Conservation (phyloP, 495 filamentous ascomycete genomes). For the Xylaria telfairii region DNA sequence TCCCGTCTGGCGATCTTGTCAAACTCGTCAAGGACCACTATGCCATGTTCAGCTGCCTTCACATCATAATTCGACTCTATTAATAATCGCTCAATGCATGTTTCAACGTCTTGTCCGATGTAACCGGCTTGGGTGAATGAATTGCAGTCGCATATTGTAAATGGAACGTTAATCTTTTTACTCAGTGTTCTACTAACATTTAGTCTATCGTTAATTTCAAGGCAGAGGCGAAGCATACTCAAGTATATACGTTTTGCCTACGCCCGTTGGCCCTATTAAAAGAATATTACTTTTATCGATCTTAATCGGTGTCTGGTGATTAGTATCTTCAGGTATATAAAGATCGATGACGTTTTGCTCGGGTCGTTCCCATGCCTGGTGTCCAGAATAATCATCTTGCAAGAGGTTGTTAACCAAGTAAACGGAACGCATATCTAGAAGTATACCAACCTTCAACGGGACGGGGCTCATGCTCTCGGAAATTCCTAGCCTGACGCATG, state of each 20-base stretch:
- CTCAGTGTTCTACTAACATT: conserved; percentile 48
- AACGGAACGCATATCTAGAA: conserved; percentile 32
- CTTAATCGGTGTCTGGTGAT: conserved; percentile 66
- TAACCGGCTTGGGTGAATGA: conserved; percentile 97
- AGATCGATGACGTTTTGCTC: conserved; percentile 38
- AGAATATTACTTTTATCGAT: conserved; percentile 98
- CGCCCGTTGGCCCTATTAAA: conserved; percentile 89
- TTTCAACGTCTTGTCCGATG: conserved; percentile 94
- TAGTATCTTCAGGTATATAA: conserved; percentile 49
- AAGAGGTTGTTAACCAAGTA: conserved; percentile 36
- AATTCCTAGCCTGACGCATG: conserved; percentile 54
- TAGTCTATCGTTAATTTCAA: too few relatives aligned
- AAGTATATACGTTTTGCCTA: conserved; percentile 95
- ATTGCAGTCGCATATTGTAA: conserved; percentile 97
- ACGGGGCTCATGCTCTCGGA: conserved; percentile 41
- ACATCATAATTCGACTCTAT: conserved; percentile 91
- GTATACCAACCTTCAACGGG: conserved; percentile 57
- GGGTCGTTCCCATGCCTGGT: conserved; percentile 44
- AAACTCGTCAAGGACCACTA: conserved; percentile 94
- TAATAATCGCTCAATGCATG: conserved; percentile 86
- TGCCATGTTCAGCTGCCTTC: conserved; percentile 83
- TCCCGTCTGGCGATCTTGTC: conserved; percentile 84
- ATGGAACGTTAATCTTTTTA: conserved; percentile 82
- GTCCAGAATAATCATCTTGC: conserved; percentile 81
- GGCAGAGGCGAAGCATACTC: conserved; percentile 56